Percentiles rank a stretch among this genome's conserved stretches.
phyloP scores from a whole-genome alignment of 2,329 filamentous ascomycete genomes.

The Purpureocillium lavendulum region DNA sequence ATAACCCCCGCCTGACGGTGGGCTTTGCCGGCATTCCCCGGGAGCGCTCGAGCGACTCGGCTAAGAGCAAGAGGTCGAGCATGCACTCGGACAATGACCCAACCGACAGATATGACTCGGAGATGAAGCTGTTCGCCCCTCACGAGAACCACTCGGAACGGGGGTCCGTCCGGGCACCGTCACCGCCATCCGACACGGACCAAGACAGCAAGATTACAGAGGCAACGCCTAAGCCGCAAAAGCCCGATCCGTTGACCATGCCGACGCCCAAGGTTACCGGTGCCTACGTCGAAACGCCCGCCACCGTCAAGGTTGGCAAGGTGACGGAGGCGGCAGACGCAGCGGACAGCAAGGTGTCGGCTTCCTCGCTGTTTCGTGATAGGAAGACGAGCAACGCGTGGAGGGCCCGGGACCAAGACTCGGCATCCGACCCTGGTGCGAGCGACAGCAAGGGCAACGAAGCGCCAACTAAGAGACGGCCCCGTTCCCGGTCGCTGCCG shows the following conservation, averaged over 20 bases:
- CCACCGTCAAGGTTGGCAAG: constrained; percentile 32
- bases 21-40: constrained; percentile 37
- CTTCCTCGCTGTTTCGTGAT: constrained; percentile 14
- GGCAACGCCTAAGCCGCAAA: constrained; percentile 39
- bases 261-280: constrained; percentile 47
- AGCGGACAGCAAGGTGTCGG: constrained; percentile 7
- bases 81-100: constrained; percentile 45
- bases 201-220: constrained; percentile 25
- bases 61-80: constrained; percentile 39
- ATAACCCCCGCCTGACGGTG: constrained; percentile 29
- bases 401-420: constrained; percentile 18
- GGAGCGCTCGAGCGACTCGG: constrained; percentile 35
- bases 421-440: constrained; percentile 21
- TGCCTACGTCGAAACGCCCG: constrained; percentile 49
- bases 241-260: constrained; percentile 35
- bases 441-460: constrained; percentile 15
- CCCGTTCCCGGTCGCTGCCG: constrained; percentile 29
- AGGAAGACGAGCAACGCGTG: constrained; percentile 14
- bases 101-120: constrained; percentile 46
- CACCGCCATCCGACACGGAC: constrained; percentile 24
- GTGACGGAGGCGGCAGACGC: constrained; percentile 5
- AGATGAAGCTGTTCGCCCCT: constrained; percentile 48
- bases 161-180: constrained; percentile 43
- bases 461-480: constrained; percentile 15
- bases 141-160: constrained; percentile 46